phyloP scores from a whole-genome alignment of 1,284 basidiomycete genomes.

The Bondarzewia mesenterica region DNA sequence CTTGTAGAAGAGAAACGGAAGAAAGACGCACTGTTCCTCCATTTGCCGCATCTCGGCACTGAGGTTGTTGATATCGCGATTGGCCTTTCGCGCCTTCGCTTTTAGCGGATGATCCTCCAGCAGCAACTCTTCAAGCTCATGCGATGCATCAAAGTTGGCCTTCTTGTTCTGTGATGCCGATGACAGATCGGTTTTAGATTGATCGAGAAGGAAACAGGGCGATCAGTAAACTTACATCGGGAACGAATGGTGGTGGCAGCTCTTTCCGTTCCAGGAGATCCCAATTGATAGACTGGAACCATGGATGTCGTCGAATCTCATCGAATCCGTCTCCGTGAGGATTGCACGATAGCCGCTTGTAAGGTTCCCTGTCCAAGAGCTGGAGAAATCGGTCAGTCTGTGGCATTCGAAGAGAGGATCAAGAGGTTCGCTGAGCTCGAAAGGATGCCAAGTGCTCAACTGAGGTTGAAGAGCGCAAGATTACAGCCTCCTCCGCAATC shows the following conservation, averaged over 20 bases:
- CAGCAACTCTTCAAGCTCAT: constrained; percentile 92
- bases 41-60: constrained; percentile 92
- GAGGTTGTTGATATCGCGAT: constrained; percentile 74
- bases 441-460: no score
- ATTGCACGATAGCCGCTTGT: constrained; percentile 77
- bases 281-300: constrained; percentile 89
- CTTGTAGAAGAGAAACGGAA: constrained; percentile 3
- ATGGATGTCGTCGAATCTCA: constrained; percentile 75
- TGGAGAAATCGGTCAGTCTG: constrained; percentile 21
- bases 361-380: constrained; percentile 82
- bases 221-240: constrained; percentile 59
- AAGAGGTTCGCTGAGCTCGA: constrained; percentile 2
- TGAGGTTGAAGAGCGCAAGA: no score
- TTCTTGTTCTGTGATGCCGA: constrained; percentile 70
- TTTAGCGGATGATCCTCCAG: constrained; percentile 97
- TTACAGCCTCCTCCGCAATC: no score
- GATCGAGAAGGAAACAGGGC: neutral
- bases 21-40: constrained; percentile 84
- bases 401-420: neutral
- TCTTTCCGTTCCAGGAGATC: constrained; percentile 75
- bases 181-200: neutral
- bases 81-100: constrained; percentile 80
- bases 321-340: constrained; percentile 71
- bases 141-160: constrained; percentile 98
- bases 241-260: constrained; percentile 81